phyloP scores from a whole-genome alignment of 345 rosid genomes.

The Ceriops tagal region DNA sequence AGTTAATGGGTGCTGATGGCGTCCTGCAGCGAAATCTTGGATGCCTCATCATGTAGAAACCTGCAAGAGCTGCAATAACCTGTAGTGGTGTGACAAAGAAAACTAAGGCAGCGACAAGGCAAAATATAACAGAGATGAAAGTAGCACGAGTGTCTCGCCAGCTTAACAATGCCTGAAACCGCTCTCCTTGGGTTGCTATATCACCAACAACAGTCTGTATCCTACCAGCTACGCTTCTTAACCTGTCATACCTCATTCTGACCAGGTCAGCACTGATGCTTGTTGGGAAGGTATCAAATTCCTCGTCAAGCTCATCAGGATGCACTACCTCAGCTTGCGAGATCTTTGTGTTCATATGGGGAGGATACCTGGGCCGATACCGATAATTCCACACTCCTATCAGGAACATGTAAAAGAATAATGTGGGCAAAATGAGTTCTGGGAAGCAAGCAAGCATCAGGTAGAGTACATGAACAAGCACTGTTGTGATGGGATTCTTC shows the following conservation, averaged over 20 bases:
- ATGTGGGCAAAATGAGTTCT: slow-evolving; percentile 32
- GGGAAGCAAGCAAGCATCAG: slow-evolving; percentile 37
- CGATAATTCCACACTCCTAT: slow-evolving; percentile 36
- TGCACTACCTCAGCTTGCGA: slow-evolving; percentile 32
- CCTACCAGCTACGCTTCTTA: slow-evolving; percentile 32
- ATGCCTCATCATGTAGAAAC: slow-evolving; percentile 34
- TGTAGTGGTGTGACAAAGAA: slow-evolving; percentile 36
- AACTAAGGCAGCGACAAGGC: slow-evolving; percentile 27
- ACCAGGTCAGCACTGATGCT: slow-evolving; percentile 28
- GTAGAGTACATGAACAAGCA: slow-evolving; percentile 33
- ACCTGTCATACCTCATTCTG: slow-evolving; percentile 32
- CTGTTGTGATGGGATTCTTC: slow-evolving; percentile 33
- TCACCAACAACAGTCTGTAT: no score
- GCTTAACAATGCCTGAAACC: slow-evolving; percentile 31
- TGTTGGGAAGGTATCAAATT: slow-evolving; percentile 35
- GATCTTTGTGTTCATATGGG: slow-evolving; percentile 34
- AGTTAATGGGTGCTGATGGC: slow-evolving; percentile 29
- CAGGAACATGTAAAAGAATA: slow-evolving; percentile 34
- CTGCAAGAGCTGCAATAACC: slow-evolving; percentile 30
- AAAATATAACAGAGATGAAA: slow-evolving; percentile 23
- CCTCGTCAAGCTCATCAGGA: slow-evolving; percentile 37
- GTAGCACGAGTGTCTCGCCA: slow-evolving; percentile 35
- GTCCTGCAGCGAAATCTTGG: slow-evolving; percentile 34
- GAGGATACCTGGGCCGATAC: slow-evolving; percentile 31
- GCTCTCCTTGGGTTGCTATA: slow-evolving; percentile 39